Conservation (phyloP, 441 rosid species). For the Adansonia gregorii region DNA sequence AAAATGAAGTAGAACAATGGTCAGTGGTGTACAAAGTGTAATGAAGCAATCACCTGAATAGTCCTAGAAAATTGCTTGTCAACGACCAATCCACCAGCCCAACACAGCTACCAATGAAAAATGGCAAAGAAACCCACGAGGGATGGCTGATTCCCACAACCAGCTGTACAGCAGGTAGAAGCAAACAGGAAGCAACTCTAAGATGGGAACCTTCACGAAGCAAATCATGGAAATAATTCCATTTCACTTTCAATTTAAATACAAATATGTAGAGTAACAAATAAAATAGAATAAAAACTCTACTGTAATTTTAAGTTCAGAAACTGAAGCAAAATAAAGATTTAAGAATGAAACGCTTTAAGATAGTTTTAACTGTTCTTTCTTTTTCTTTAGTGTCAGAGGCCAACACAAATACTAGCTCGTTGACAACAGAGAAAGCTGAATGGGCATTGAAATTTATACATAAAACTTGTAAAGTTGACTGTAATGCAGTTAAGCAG, state of each 20-base stretch:
- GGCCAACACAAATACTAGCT: not conserved
- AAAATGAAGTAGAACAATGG: slow-evolving; percentile 29
- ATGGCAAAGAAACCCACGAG: slow-evolving; percentile 96
- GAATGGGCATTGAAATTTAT: slow-evolving; percentile 11
- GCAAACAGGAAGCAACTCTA: slow-evolving; percentile 88
- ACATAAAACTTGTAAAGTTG: not conserved
- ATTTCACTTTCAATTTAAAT: slow-evolving; percentile 27
- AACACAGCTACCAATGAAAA: slow-evolving; percentile 92
- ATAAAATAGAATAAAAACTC: slow-evolving; percentile 9
- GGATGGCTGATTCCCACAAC: slow-evolving; percentile 96
- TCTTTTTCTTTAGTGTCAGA: slow-evolving; percentile 10
- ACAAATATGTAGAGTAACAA: not conserved
- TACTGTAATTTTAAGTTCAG: not conserved
- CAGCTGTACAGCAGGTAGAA: slow-evolving; percentile 91
- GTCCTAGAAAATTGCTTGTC: slow-evolving; percentile 96
- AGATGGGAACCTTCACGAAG: slow-evolving; percentile 74
- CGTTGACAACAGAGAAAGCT: not conserved
- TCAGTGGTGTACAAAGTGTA: slow-evolving; percentile 26
- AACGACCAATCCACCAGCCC: slow-evolving; percentile 99
- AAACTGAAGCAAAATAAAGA: slow-evolving; percentile 22
- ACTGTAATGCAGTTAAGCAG: slow-evolving; percentile 13
- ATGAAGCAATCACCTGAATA: slow-evolving; percentile 73
- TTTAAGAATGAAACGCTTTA: slow-evolving; percentile 11
- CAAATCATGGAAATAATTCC: slow-evolving; percentile 39
- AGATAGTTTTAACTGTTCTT: slow-evolving; percentile 17